A percentile compares a stretch with the other conserved stretches of the same genome.
Conservation (phyloP, 2,329 filamentous ascomycete genomes). For the Aureobasidium sp. region DNA sequence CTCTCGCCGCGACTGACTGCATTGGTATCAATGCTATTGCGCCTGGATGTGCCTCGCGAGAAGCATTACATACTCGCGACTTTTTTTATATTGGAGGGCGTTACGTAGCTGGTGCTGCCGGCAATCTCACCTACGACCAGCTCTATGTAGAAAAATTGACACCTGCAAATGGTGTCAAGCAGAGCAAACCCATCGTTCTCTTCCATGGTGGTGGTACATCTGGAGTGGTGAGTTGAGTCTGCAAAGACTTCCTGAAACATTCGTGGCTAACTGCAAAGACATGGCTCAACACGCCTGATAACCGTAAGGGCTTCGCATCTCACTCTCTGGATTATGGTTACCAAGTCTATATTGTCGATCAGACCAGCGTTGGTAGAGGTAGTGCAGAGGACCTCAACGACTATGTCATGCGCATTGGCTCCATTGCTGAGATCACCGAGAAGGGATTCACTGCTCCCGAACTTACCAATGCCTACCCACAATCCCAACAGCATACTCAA, state of each 20-base stretch:
- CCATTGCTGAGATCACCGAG: slow-evolving; percentile 1
- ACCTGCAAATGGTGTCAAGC: slow-evolving; percentile 15
- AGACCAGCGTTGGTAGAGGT: slow-evolving; percentile 11
- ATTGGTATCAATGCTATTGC: slow-evolving; percentile 4
- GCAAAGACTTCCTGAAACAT: too few relatives aligned
- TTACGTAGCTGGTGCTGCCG: slow-evolving; percentile 13
- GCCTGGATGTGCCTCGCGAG: slow-evolving; percentile 1
- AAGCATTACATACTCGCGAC: slow-evolving; percentile 5
- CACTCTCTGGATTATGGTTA: slow-evolving; percentile 3
- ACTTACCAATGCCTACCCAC: slow-evolving; percentile 13
- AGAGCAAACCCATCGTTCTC: slow-evolving; percentile 30
- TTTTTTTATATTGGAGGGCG: slow-evolving; percentile 12
- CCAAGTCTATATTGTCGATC: slow-evolving; percentile 34
- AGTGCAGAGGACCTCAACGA: slow-evolving; percentile 14
- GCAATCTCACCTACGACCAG: slow-evolving; percentile 1
- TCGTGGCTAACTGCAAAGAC: background rate
- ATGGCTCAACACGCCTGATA: slow-evolving; percentile 36
- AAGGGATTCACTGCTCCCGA: slow-evolving; percentile 19
- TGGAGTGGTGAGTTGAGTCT: slow-evolving; percentile 26
- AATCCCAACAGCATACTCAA: slow-evolving; percentile 15
- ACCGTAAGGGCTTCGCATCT: slow-evolving; percentile 32
- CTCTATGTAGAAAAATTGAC: slow-evolving; percentile 8
- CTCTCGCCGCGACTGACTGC: background rate
- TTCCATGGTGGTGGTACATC: slow-evolving; percentile 36
- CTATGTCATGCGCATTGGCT: slow-evolving; percentile 7